Percentiles rank a stretch among this genome's conserved stretches.
Conservation (phyloP, 495 filamentous ascomycete genomes). For the Physcia stellaris region DNA sequence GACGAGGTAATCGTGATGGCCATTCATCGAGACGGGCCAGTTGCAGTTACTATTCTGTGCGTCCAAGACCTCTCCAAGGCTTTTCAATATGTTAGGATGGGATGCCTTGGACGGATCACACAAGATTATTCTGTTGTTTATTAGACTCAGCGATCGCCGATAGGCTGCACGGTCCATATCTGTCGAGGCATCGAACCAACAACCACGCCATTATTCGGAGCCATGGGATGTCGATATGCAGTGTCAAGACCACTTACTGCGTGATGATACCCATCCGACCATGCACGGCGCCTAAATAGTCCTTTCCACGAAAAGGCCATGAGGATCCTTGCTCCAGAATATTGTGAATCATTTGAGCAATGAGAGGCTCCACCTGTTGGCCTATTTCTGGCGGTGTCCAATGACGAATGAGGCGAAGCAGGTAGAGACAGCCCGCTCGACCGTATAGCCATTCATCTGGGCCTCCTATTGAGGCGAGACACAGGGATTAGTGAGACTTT, state of each 20-base stretch:
- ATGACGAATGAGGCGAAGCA: conserved; percentile 28
- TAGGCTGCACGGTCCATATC: too few species aligned
- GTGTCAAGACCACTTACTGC: conserved; percentile 45
- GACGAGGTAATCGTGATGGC: conserved; percentile 33
- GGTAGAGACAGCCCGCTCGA: conserved; percentile 45
- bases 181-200: too few species aligned
- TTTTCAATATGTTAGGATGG: conserved; percentile 24
- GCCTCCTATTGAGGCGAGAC: too few species aligned
- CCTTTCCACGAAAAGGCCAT: conserved; percentile 46
- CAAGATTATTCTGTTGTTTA: too few species aligned
- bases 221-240: too few species aligned
- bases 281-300: conserved; percentile 47
- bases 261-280: conserved; percentile 48
- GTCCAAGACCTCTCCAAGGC: conserved; percentile 32
- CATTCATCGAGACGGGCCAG: conserved; percentile 21
- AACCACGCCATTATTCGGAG: too few species aligned
- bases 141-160: too few species aligned
- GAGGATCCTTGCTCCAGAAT: conserved; percentile 27
- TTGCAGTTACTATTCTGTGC: conserved; percentile 28
- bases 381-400: conserved; percentile 14
- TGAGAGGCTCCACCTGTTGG: too few species aligned
- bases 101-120: conserved; percentile 20
- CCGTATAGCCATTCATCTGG: conserved; percentile 47
- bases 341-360: too few species aligned
- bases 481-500: too few species aligned